phyloP scores from a whole-genome alignment of 2,329 filamentous ascomycete genomes.

The Sclerotiophoma versabilis region DNA sequence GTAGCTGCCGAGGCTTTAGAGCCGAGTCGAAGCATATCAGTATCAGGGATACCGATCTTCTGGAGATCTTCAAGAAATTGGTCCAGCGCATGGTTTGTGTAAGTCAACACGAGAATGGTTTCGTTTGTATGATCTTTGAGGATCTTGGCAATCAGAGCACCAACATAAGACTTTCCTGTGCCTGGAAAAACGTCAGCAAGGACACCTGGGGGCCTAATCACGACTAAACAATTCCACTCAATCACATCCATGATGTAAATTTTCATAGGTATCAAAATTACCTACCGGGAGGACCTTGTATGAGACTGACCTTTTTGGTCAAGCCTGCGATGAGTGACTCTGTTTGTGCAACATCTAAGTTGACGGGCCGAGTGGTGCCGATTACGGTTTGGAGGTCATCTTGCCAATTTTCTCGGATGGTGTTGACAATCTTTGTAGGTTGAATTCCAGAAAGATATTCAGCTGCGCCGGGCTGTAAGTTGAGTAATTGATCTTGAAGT shows the following conservation, averaged over 20 bases:
- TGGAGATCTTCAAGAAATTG: slow-evolving; percentile 68
- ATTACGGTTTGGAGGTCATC: slow-evolving; percentile 31
- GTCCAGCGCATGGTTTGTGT: slow-evolving; percentile 64
- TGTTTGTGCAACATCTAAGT: slow-evolving; percentile 63
- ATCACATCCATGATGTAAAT: too few species aligned
- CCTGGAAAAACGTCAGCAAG: slow-evolving; percentile 52
- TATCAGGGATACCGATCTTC: slow-evolving; percentile 61
- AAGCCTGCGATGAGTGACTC: slow-evolving; percentile 64
- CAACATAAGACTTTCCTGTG: slow-evolving; percentile 79
- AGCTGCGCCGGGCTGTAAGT: slow-evolving; percentile 20
- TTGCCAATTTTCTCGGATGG: slow-evolving; percentile 26
- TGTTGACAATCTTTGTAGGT: slow-evolving; percentile 32
- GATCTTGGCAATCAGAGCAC: slow-evolving; percentile 66
- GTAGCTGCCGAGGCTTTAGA: slow-evolving; percentile 64
- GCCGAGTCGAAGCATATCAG: slow-evolving; percentile 68
- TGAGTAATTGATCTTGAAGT: slow-evolving; percentile 62
- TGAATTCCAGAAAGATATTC: slow-evolving; percentile 34
- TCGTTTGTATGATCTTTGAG: slow-evolving; percentile 59
- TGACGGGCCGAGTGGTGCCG: slow-evolving; percentile 33
- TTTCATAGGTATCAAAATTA: too few species aligned
- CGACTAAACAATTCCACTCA: too few species aligned
- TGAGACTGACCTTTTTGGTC: slow-evolving; percentile 62
- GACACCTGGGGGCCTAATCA: too few species aligned
- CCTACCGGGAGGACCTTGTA: slow-evolving; percentile 75
- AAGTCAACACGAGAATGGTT: slow-evolving; percentile 69